These are phyloP conservation scores for Candida berthetii DNA, from an alignment of 805 yeast species.

Conservation along the genomic window DNA sequence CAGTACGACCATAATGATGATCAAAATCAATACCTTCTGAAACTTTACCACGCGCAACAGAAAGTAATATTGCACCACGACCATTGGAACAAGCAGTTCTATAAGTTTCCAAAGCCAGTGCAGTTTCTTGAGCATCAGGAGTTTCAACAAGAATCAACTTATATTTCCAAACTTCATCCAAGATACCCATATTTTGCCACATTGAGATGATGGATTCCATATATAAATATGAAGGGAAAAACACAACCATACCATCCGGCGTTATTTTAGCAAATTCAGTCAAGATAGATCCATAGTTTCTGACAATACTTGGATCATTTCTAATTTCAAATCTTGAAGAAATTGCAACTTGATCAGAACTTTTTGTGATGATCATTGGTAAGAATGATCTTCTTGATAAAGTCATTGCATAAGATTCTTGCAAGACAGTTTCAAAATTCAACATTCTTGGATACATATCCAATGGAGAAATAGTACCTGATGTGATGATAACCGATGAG, in stretches of 20 bases:
- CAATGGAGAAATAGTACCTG: conserved; percentile 96
- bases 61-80: conserved; percentile 90
- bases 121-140: conserved; percentile 98
- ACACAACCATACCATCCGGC: conserved; percentile 97
- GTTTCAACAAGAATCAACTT: conserved; percentile 93
- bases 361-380: conserved; percentile 95
- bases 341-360: conserved; percentile 96
- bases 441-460: conserved; percentile 99
- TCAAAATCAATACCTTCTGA: conserved; percentile 99
- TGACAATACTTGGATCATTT: conserved; percentile 95
- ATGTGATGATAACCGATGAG: conserved; percentile 87
- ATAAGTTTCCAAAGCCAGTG: conserved; percentile 91
- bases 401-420: conserved; percentile 95
- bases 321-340: conserved; percentile 95
- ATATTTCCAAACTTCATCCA: conserved; percentile 98
- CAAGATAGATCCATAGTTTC: conserved; percentile 90
- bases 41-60: conserved; percentile 98
- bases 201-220: conserved; percentile 97
- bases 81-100: conserved; percentile 97
- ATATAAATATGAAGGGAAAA: conserved; percentile 93
- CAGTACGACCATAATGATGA: conserved; percentile 96
- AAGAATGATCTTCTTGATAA: conserved; percentile 86
- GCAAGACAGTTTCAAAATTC: conserved; percentile 87
- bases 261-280: conserved; percentile 92
- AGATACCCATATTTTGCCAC: conserved; percentile 98